Evolutionary conservation across 2,329 filamentous ascomycete genomes (phyloP).

Genomic region (Fusarium guadeloupense): DNA sequence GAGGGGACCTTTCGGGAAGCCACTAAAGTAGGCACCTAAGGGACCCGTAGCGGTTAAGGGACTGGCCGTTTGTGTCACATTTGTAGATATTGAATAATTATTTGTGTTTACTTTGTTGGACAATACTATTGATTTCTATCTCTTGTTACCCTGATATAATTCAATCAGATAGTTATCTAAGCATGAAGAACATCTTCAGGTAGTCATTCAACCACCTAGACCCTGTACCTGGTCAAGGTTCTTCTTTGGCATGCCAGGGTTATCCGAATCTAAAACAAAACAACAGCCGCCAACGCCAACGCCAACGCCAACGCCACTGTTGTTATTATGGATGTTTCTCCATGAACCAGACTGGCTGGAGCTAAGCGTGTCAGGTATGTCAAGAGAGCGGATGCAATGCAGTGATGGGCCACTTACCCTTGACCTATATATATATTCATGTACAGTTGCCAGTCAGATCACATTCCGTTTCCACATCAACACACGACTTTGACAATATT

Average conservation of each 20-base stretch:
- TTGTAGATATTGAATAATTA: neutral
- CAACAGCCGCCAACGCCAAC: slow-evolving; percentile 1
- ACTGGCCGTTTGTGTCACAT: too few relatives aligned
- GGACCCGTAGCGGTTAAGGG: slow-evolving; percentile 24
- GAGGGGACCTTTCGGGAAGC: slow-evolving; percentile 16
- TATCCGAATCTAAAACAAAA: slow-evolving; percentile 33
- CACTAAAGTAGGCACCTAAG: too few relatives aligned
- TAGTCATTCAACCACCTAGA: too few relatives aligned
- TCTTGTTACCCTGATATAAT: too few relatives aligned
- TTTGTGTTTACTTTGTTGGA: too few relatives aligned
- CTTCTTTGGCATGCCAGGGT: neutral
- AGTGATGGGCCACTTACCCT: slow-evolving; percentile 21
- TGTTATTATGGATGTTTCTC: too few relatives aligned
- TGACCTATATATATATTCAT: too few relatives aligned
- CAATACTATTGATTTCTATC: too few relatives aligned
- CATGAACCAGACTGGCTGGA: too few relatives aligned
- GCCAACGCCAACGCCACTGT: slow-evolving; percentile 23
- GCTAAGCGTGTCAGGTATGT: too few relatives aligned
- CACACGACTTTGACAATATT: slow-evolving; percentile 17
- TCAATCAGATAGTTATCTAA: too few relatives aligned
- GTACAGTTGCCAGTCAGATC: neutral
- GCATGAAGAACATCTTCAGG: too few relatives aligned
- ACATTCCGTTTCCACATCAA: slow-evolving; percentile 37
- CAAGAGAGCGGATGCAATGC: slow-evolving; percentile 12
- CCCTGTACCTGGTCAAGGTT: neutral